phyloP scores from a whole-genome alignment of 768 basidiomycete species.

The Suillus subalutaceus region DNA sequence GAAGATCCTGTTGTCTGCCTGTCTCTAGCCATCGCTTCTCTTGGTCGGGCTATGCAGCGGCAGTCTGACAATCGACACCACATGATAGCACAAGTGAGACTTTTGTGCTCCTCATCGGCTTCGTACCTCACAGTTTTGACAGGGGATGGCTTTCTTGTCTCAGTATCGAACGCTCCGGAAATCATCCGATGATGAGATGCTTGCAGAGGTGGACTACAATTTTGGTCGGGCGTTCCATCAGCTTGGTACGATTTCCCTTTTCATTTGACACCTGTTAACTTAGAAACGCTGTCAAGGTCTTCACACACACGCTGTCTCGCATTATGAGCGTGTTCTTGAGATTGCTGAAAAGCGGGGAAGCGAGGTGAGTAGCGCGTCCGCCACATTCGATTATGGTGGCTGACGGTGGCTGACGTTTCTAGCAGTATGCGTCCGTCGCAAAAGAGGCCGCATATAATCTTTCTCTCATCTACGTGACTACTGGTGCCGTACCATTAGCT shows the following conservation, averaged over 20 bases:
- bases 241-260: slow-evolving; percentile 56
- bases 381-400: slow-evolving; percentile 10
- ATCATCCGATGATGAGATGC: slow-evolving; percentile 37
- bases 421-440: slow-evolving; percentile 57
- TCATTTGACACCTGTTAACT: slow-evolving; percentile 1
- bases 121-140: neutral
- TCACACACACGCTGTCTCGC: slow-evolving; percentile 77
- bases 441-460: slow-evolving; percentile 89
- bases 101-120: neutral
- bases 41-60: slow-evolving; percentile 90
- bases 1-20: slow-evolving; percentile 88
- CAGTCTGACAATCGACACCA: slow-evolving; percentile 95
- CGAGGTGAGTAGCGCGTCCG: slow-evolving; percentile 31
- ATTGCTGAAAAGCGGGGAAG: slow-evolving; percentile 48
- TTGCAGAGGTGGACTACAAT: slow-evolving; percentile 90
- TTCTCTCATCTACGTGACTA: slow-evolving; percentile 77
- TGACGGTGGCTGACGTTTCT: slow-evolving; percentile 5
- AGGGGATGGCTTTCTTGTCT: slow-evolving; percentile 86
- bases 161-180: slow-evolving; percentile 74
- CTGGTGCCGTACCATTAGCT: slow-evolving; percentile 73
- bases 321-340: slow-evolving; percentile 79
- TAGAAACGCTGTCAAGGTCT: slow-evolving; percentile 53
- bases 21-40: slow-evolving; percentile 78
- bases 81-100: slow-evolving; percentile 69
- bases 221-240: slow-evolving; percentile 92